Evolutionary conservation across 2,329 filamentous ascomycete genomes (phyloP).

Genomic region (Colletotrichum australisinense): DNA sequence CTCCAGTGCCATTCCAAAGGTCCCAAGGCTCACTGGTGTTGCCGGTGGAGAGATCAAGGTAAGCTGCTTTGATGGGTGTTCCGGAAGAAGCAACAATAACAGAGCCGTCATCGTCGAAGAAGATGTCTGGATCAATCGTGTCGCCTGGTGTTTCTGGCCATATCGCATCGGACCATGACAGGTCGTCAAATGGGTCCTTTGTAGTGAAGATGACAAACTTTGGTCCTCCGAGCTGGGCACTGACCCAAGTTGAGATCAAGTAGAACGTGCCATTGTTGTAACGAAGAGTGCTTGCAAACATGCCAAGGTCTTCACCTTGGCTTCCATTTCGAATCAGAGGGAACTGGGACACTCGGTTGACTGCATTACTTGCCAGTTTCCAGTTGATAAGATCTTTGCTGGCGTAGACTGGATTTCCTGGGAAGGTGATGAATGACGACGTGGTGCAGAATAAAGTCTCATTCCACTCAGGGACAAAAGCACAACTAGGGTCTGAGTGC

Average conservation of each 20-base stretch:
- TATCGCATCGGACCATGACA: slow-evolving; percentile 40
- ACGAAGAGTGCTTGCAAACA: slow-evolving; percentile 59
- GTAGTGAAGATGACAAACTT: slow-evolving; percentile 28
- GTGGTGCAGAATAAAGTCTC: slow-evolving; percentile 61
- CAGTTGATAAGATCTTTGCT: slow-evolving; percentile 62
- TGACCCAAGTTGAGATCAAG: slow-evolving; percentile 37
- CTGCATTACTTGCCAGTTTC: slow-evolving; percentile 54
- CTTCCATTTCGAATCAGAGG: slow-evolving; percentile 31
- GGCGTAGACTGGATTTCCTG: slow-evolving; percentile 63
- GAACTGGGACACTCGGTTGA: slow-evolving; percentile 52
- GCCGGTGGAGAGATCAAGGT: slow-evolving; percentile 49
- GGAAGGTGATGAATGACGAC: slow-evolving; percentile 64
- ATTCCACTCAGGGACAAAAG: slow-evolving; percentile 46
- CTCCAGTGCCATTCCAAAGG: slow-evolving; percentile 59
- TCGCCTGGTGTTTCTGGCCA: slow-evolving; percentile 30
- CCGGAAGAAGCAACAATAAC: not conserved
- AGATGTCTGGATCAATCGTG: slow-evolving; percentile 57
- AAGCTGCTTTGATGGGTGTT: slow-evolving; percentile 40
- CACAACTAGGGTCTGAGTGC: slow-evolving; percentile 59
- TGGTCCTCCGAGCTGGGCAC: not conserved
- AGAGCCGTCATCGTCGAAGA: slow-evolving; percentile 64
- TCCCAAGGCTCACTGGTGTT: slow-evolving; percentile 41
- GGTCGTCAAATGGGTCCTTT: slow-evolving; percentile 36
- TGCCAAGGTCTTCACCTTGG: slow-evolving; percentile 40
- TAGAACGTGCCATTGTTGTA: slow-evolving; percentile 57